A percentile compares a stretch with the other conserved stretches of the same genome.
Conservation (phyloP, 352 stramenopile genomes). For the Phytophthora sp. region DNA sequence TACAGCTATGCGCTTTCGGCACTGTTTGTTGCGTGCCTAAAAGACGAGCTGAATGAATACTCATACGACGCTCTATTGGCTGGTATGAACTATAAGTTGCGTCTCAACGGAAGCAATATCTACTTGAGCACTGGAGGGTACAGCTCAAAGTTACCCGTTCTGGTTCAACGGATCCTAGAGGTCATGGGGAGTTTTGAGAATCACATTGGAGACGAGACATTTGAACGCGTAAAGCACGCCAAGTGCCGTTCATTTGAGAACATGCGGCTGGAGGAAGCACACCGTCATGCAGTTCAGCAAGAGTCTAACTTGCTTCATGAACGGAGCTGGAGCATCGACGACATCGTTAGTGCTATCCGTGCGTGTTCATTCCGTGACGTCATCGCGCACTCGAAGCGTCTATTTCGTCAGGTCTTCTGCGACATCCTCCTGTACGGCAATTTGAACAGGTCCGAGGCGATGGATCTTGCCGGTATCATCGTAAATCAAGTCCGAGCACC, state of each 20-base stretch:
- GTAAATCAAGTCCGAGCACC: conserved; percentile 24
- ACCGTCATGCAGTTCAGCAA: conserved; percentile 47
- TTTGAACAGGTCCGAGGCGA: conserved; percentile 38
- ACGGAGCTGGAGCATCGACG: conserved; percentile 41
- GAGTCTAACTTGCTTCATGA: conserved; percentile 43
- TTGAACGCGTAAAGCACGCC: conserved; percentile 50
- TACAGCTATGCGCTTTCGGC: conserved; percentile 64
- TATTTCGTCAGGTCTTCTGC: conserved; percentile 48
- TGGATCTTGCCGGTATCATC: conserved; percentile 37
- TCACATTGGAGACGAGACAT: conserved; percentile 40
- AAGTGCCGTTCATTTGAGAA: conserved; percentile 59
- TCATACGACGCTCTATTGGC: conserved; percentile 70
- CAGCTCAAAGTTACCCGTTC: conserved; percentile 49
- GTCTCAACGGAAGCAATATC: conserved; percentile 45
- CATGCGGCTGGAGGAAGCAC: conserved; percentile 54
- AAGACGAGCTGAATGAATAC: conserved; percentile 83
- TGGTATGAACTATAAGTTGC: conserved; percentile 64
- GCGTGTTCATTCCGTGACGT: conserved; percentile 29
- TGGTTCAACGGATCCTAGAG: conserved; percentile 49
- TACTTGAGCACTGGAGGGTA: conserved; percentile 55
- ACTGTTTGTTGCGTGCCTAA: conserved; percentile 70
- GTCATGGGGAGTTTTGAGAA: conserved; percentile 41
- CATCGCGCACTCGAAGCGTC: conserved; percentile 38
- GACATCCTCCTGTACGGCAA: conserved; percentile 66
- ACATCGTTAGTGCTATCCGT: conserved; percentile 43